Conservation (phyloP, 2,329 filamentous ascomycete genomes). For the Colletotrichum tanaceti region DNA sequence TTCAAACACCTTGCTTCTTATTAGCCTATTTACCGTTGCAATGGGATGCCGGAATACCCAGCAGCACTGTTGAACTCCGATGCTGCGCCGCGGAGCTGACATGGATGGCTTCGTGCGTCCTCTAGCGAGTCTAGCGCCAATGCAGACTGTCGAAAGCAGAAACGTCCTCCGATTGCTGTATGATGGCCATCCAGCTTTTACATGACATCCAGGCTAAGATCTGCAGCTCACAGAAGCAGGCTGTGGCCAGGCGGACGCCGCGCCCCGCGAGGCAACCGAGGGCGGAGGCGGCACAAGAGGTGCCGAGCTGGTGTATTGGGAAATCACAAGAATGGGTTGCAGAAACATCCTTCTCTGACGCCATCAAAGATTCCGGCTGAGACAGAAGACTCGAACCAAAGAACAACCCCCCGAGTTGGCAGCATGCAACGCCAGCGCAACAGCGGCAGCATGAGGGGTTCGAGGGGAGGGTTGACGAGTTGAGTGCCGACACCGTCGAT, state of each 20-base stretch:
- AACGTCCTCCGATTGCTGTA: neutral
- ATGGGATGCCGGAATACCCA: neutral
- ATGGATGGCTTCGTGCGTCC: neutral
- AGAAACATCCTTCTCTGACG: neutral
- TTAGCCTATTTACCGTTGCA: too few relatives aligned
- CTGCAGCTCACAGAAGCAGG: conserved; percentile 4
- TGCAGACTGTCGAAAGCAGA: neutral
- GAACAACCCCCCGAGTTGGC: neutral
- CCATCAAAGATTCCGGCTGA: neutral
- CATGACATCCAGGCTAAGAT: neutral
- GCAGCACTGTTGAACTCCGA: neutral
- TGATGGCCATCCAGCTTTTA: neutral
- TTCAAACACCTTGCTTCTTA: too few relatives aligned
- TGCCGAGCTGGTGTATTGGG: neutral
- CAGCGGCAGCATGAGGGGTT: neutral
- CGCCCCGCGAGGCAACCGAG: neutral
- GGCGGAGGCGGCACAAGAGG: neutral
- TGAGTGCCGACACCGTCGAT: neutral
- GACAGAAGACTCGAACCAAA: neutral
- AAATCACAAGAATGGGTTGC: neutral
- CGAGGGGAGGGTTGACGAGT: neutral
- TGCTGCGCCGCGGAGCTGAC: conserved; percentile 2
- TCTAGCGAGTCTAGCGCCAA: neutral
- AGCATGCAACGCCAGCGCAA: neutral
- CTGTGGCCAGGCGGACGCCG: neutral